Percentiles rank a stretch among this genome's conserved stretches.
Conservation (phyloP, 306 rosid genomes). For the Gastrolobium villosum region DNA sequence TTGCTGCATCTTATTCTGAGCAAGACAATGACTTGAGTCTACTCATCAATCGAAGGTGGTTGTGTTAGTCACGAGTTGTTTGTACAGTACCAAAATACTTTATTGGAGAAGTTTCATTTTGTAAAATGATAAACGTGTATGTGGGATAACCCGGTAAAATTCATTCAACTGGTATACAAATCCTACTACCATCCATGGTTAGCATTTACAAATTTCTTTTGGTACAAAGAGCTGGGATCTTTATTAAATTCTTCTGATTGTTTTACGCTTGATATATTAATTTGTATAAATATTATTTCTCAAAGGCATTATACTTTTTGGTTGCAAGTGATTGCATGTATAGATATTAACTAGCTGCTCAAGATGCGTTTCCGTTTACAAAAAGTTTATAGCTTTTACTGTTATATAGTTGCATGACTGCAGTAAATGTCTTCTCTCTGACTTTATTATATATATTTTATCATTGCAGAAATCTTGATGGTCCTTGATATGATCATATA, state of each 20-base stretch:
- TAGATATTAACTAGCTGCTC: slow-evolving; percentile 22
- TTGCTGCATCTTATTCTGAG: slow-evolving; percentile 7
- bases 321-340: slow-evolving; percentile 12
- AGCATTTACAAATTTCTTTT: slow-evolving; percentile 34
- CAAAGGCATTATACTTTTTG: background rate
- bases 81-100: background rate
- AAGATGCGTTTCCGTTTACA: slow-evolving; percentile 2
- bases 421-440: slow-evolving; percentile 25
- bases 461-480: background rate
- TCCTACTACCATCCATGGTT: slow-evolving; percentile 5
- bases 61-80: slow-evolving; percentile 6
- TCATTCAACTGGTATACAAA: background rate
- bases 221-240: background rate
- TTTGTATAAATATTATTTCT: slow-evolving; percentile 10
- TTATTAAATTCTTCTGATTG: background rate
- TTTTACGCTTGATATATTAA: background rate
- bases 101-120: slow-evolving; percentile 14
- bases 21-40: background rate
- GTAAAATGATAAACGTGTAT: background rate
- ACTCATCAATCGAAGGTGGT: background rate
- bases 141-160: slow-evolving; percentile 18
- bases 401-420: slow-evolving; percentile 21
- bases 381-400: background rate
- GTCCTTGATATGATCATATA: background rate
- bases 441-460: slow-evolving; percentile 4